Base-by-base conservation (phyloP, 2,329 filamentous ascomycete genomes). In the Beauveria pseudobassiana region DNA sequence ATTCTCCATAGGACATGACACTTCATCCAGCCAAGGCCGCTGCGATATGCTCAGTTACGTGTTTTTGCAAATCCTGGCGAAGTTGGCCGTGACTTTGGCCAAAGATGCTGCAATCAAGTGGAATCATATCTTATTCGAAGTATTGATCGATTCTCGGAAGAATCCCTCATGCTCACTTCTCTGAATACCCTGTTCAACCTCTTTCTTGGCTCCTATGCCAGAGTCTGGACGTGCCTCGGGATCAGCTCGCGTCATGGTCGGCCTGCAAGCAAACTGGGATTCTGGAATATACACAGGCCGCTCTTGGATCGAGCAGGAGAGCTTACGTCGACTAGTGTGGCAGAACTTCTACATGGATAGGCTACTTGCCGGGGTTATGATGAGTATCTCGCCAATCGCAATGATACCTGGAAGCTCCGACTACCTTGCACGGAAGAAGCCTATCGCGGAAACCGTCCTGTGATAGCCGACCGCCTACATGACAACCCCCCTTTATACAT, bases 251-350 rank as follows among this genome's bases (percentile, higher is more conserved):
- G 66, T 76, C 48, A 73, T 76, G 69, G 67, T 72, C 20, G 75
- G 74, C 14, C 65, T 77, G 26, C 75, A 76, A 57, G 64, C 75
- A 9, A 77, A 77, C 64, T 77, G 74, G 75, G 73, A 76, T 38
- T 69, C 64, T 10, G 70, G 49, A 61, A 67, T 28, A 63, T 70
- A 16, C 65, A 63, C 12, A 67, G 48, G 43, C 8, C 69, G 70
- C 5, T 66, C 70, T 5, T 75, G 74, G 57, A 62, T 70, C 16
- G 69, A 75, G 28, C 74, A 75, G 57, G 75, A 77, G 64, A 71
- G 65, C 6, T 64, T 72, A 16, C 69, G 75, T 26, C 71, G 75
- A 8, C 68, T 75, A 24, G 73, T 71, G 2, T 77, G 75, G 75
- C 71, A 74, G 42, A 66, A 76, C 46, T 77, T 75, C 62, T 67